A percentile compares a stretch with the other conserved stretches of the same genome.
Conservation (phyloP, 1,284 basidiomycete species). For the Cryptococcus floricola region DNA sequence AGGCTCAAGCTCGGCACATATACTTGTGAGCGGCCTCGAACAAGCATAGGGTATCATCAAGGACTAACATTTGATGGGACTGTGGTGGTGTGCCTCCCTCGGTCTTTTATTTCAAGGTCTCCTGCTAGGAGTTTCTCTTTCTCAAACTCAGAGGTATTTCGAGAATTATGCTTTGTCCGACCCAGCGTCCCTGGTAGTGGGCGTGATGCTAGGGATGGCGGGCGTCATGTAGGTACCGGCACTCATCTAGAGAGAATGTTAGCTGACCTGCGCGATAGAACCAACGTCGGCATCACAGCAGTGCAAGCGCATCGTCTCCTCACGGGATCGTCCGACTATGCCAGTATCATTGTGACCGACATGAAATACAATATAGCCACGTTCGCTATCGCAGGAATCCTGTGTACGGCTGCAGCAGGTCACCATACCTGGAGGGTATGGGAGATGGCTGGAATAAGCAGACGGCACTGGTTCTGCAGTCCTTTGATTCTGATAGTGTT, state of each 20-base stretch:
- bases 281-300: neutral
- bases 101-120: neutral
- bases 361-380: neutral
- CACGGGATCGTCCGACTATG: neutral
- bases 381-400: neutral
- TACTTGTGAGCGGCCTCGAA: neutral
- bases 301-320: slow-evolving; percentile 4
- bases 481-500: neutral
- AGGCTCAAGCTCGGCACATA: neutral
- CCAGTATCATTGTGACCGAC: neutral
- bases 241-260: neutral
- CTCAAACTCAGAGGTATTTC: neutral
- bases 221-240: neutral
- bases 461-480: neutral
- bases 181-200: neutral
- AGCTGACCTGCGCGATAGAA: neutral
- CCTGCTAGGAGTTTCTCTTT: neutral
- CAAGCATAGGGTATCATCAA: no score
- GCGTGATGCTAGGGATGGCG: neutral
- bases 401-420: neutral
- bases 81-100: neutral
- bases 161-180: neutral
- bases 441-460: neutral
- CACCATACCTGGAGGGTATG: slow-evolving; percentile 1
- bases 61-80: no score